Percentiles rank a stretch among this genome's conserved stretches.
Conservation (phyloP, 805 yeast species). For the Groenewaldozyma tartarivorans region DNA sequence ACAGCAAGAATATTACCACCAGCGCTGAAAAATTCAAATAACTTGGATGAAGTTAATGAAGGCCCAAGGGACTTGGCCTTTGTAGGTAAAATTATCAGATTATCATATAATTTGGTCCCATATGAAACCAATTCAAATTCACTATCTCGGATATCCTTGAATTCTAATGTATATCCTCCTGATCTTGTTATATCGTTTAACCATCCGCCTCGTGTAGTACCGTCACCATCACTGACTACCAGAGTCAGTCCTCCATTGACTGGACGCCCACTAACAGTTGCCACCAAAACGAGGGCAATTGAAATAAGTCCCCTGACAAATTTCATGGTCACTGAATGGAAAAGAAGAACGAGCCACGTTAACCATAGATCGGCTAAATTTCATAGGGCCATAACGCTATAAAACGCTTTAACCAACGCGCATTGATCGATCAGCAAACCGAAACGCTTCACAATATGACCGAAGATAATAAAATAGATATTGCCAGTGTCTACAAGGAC, state of each 20-base stretch:
- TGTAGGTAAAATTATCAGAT: conserved; percentile 51
- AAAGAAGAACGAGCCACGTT: neutral
- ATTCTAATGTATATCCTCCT: conserved; percentile 29
- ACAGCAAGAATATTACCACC: conserved; percentile 73
- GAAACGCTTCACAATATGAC: no score
- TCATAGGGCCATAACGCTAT: no score
- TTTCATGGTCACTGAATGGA: neutral
- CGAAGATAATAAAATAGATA: conserved; percentile 22
- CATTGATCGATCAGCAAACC: no score
- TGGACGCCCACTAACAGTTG: conserved; percentile 7
- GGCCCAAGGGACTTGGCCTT: conserved; percentile 33
- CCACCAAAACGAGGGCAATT: neutral
- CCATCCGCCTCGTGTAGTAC: conserved; percentile 11
- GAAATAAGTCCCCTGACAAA: neutral
- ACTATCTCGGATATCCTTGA: conserved; percentile 24
- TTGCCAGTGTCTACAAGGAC: conserved; percentile 51
- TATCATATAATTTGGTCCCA: conserved; percentile 41
- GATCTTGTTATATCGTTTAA: conserved; percentile 6
- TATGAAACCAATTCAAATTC: conserved; percentile 30
- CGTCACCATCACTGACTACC: conserved; percentile 26
- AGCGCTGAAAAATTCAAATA: conserved; percentile 50
- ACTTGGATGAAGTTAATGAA: conserved; percentile 34
- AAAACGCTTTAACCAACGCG: no score
- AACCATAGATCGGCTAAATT: no score
- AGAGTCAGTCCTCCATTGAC: conserved; percentile 20